phyloP scores from a whole-genome alignment of 108 stramenopile species.

The Pelagomonas calceolata region DNA sequence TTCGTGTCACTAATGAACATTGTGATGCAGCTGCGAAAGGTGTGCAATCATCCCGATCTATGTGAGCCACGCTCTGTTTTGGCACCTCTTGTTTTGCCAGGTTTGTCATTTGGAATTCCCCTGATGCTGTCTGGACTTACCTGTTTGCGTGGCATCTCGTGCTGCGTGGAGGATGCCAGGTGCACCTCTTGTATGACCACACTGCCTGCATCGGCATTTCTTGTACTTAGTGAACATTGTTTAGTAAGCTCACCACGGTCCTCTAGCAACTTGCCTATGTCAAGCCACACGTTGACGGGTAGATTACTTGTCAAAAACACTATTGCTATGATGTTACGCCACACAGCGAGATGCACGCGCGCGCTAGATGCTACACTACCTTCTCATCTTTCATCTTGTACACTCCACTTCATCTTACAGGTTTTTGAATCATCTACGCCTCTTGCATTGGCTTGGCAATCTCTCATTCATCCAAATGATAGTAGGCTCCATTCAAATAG shows the following conservation, averaged over 20 bases:
- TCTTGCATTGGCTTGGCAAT: too few species aligned
- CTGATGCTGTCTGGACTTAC: too few species aligned
- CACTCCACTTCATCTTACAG: constrained; percentile 38
- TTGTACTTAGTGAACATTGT: too few species aligned
- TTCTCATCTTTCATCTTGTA: constrained; percentile 46
- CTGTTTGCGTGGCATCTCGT: constrained; percentile 31
- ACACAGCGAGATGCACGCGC: too few species aligned
- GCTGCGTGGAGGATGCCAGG: constrained; percentile 34
- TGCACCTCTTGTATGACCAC: constrained; percentile 23
- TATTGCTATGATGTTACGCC: too few species aligned
- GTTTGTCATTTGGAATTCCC: constrained; percentile 13
- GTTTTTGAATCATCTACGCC: constrained; percentile 2
- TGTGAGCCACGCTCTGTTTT: constrained; percentile 87
- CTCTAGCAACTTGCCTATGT: too few species aligned
- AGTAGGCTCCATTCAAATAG: too few species aligned
- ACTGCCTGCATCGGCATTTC: constrained; percentile 32
- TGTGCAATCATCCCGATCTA: constrained; percentile 98
- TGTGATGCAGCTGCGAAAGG: constrained; percentile 95
- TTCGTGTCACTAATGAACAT: constrained; percentile 99
- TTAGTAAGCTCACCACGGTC: too few species aligned
- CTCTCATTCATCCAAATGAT: too few species aligned
- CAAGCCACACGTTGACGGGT: too few species aligned
- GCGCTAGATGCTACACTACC: constrained; percentile 28
- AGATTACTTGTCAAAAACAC: too few species aligned
- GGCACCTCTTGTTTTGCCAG: constrained; percentile 72